Evolutionary conservation across 2,329 filamentous ascomycete genomes (phyloP).

Genomic region (Colletotrichum gigasporum): DNA sequence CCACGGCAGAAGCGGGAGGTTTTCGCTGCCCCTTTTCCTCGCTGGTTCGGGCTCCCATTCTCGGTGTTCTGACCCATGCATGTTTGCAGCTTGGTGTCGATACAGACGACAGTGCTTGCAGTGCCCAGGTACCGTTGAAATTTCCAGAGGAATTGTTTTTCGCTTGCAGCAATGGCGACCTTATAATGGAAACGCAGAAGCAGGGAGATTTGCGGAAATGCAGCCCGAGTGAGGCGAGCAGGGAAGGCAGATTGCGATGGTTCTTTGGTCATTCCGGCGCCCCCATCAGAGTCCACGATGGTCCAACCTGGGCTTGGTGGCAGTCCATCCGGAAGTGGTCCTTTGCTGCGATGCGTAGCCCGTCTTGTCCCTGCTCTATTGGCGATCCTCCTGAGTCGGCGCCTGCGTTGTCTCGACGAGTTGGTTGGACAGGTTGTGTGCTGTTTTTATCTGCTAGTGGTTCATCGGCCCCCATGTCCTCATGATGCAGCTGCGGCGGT

Average conservation of each 20-base stretch:
- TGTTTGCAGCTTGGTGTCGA: not conserved
- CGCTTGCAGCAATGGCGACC: no score
- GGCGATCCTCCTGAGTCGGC: not conserved
- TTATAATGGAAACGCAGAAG: not conserved
- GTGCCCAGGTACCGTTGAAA: no score
- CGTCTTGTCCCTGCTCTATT: not conserved
- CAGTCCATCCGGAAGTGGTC: not conserved
- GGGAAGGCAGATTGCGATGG: constrained; percentile 17
- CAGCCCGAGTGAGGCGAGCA: not conserved
- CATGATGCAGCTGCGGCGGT: not conserved
- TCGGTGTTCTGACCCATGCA: no score
- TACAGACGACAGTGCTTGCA: not conserved
- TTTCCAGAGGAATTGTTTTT: no score
- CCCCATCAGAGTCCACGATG: constrained; percentile 4
- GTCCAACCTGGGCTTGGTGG: not conserved
- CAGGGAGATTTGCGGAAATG: not conserved
- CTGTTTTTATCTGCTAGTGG: not conserved
- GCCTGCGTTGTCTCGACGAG: not conserved
- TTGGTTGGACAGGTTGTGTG: not conserved
- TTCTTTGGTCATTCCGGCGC: constrained; percentile 2
- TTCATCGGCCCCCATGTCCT: not conserved
- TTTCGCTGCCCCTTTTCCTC: not conserved
- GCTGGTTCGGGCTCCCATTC: not conserved
- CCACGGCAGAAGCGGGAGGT: constrained; percentile 19
- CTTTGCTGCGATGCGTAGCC: not conserved